Conservation (phyloP, 2,329 filamentous ascomycete species). For the Mycosphaerella arachidis region DNA sequence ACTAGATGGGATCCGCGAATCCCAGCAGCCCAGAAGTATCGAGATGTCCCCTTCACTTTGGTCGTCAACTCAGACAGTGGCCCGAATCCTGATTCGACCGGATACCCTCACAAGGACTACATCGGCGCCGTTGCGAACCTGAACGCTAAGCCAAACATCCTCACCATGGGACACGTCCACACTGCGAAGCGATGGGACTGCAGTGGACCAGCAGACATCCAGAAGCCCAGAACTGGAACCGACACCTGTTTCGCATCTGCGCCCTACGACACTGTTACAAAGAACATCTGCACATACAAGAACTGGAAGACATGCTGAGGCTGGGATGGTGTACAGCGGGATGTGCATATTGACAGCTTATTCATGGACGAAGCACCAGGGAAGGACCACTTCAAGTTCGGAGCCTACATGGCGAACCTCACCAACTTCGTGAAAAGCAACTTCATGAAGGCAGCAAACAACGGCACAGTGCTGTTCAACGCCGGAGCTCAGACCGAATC, state of each 20-base stretch:
- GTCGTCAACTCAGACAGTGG: constrained; percentile 30
- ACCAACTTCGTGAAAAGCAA: neutral
- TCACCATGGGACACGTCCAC: constrained; percentile 30
- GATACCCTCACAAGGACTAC: constrained; percentile 24
- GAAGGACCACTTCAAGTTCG: neutral
- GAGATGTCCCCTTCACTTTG: constrained; percentile 27
- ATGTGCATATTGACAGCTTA: constrained; percentile 8
- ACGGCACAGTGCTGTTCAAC: constrained; percentile 8
- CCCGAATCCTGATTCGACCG: constrained; percentile 17
- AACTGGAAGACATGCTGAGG: constrained; percentile 3
- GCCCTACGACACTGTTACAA: neutral
- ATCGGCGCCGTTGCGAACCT: constrained; percentile 20
- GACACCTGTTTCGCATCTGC: constrained; percentile 5
- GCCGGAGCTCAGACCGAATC: constrained; percentile 5
- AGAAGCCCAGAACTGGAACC: neutral
- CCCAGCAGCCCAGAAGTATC: constrained; percentile 21
- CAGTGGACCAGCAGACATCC: constrained; percentile 6
- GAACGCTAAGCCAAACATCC: constrained; percentile 25
- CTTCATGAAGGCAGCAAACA: neutral
- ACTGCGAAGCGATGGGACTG: constrained; percentile 22
- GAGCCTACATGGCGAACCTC: constrained; percentile 6
- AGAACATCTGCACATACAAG: constrained; percentile 6
- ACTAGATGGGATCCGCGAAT: constrained; percentile 25
- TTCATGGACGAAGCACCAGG: constrained; percentile 10
- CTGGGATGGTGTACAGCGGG: neutral